Conservation (phyloP, 2,329 filamentous ascomycete genomes). For the Fusarium globosum region DNA sequence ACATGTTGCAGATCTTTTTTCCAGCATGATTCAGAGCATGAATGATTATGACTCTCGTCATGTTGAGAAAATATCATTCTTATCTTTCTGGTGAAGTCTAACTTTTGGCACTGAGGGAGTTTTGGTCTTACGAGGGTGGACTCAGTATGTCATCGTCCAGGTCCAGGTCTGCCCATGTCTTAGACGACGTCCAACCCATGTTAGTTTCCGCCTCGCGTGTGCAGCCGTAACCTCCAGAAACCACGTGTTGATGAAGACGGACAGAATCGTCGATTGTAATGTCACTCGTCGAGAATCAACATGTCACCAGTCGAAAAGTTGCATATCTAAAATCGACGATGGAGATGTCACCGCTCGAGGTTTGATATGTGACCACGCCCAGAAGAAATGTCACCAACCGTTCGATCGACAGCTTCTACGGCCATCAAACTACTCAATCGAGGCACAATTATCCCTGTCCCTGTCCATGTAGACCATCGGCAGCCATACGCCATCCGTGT, state of each 20-base stretch:
- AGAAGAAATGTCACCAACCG: background rate
- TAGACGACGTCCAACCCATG: background rate
- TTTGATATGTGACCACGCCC: background rate
- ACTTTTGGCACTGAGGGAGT: background rate
- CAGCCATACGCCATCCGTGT: background rate
- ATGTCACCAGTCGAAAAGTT: background rate
- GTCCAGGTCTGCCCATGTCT: background rate
- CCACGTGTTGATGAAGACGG: conserved; percentile 1
- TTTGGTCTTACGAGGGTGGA: background rate
- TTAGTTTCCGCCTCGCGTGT: background rate
- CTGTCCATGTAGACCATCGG: background rate
- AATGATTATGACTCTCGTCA: conserved; percentile 9
- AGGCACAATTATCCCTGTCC: background rate
- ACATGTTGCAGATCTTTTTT: conserved; percentile 12
- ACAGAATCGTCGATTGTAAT: background rate
- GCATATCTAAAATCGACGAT: background rate
- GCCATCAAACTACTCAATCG: background rate
- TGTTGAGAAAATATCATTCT: background rate
- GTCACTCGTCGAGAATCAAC: background rate
- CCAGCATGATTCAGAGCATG: conserved; percentile 10
- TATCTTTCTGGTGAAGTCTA: background rate
- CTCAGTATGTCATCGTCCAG: background rate
- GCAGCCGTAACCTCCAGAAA: background rate
- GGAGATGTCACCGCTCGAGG: background rate
- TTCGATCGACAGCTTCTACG: background rate